phyloP scores from a whole-genome alignment of 164 flowering plant genomes.

The Aristolochia californica region DNA sequence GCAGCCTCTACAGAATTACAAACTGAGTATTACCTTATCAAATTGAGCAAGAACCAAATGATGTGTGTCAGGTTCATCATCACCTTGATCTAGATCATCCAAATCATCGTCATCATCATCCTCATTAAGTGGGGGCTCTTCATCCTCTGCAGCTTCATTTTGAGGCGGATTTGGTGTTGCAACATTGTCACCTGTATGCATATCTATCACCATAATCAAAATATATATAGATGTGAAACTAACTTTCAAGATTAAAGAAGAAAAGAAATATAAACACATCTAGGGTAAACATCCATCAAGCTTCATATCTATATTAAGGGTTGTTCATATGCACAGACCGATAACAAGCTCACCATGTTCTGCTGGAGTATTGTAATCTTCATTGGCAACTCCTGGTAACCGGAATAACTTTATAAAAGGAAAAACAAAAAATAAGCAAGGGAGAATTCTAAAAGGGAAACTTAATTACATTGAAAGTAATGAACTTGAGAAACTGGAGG shows the following conservation, averaged over 20 bases:
- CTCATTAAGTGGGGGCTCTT: slow-evolving; percentile 70
- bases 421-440: slow-evolving; percentile 1
- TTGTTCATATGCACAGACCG: neutral
- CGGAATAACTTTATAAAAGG: slow-evolving; percentile 49
- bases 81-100: slow-evolving; percentile 77
- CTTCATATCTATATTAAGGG: neutral
- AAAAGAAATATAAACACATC: neutral
- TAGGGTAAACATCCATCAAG: too few species aligned
- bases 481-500: slow-evolving; percentile 24
- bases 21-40: slow-evolving; percentile 52
- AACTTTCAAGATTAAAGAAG: too few species aligned
- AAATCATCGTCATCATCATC: slow-evolving; percentile 80
- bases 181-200: slow-evolving; percentile 58
- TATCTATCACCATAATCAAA: slow-evolving; percentile 20
- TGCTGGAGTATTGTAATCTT: slow-evolving; percentile 92
- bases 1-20: neutral
- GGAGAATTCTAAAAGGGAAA: neutral
- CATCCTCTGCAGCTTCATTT: slow-evolving; percentile 60
- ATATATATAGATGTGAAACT: too few species aligned
- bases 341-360: slow-evolving; percentile 40
- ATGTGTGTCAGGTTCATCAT: slow-evolving; percentile 60
- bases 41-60: slow-evolving; percentile 93
- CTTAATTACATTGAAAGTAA: neutral
- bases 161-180: slow-evolving; percentile 20
- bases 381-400: slow-evolving; percentile 72